phyloP scores from a whole-genome alignment of 352 stramenopile species.

The Globisporangium heterothallicum region DNA sequence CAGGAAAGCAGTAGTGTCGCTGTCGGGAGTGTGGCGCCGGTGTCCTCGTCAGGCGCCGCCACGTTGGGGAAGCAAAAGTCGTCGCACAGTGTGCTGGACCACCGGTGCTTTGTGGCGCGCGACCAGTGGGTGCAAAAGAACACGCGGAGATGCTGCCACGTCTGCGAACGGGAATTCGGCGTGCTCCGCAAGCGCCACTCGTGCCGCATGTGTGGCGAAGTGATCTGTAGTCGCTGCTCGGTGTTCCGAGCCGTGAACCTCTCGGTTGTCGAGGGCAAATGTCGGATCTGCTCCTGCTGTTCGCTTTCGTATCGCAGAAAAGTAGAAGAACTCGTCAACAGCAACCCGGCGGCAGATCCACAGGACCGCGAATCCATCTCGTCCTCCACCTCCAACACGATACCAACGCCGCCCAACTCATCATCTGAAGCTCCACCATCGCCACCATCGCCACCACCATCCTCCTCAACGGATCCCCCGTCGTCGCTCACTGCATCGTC shows the following conservation, averaged over 20 bases:
- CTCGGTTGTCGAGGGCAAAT: constrained; percentile 51
- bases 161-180: constrained; percentile 69
- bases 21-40: constrained; percentile 8
- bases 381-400: too few relatives aligned
- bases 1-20: constrained; percentile 8
- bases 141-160: constrained; percentile 42
- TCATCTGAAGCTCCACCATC: background rate
- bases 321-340: constrained; percentile 9
- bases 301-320: constrained; percentile 60
- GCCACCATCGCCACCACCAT: background rate
- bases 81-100: constrained; percentile 45
- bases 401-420: background rate
- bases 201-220: constrained; percentile 78
- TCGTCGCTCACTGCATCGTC: background rate
- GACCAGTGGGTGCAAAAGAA: constrained; percentile 54
- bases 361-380: background rate
- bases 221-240: constrained; percentile 74
- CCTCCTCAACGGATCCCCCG: background rate
- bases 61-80: constrained; percentile 7
- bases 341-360: background rate
- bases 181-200: constrained; percentile 68
- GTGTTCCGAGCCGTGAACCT: constrained; percentile 63
- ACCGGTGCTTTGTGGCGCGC: constrained; percentile 48
- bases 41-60: constrained; percentile 2
- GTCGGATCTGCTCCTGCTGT: constrained; percentile 69